A percentile compares a stretch with the other conserved stretches of the same genome.
Conservation (phyloP, 768 basidiomycete genomes). For the Dentipellis sp. region DNA sequence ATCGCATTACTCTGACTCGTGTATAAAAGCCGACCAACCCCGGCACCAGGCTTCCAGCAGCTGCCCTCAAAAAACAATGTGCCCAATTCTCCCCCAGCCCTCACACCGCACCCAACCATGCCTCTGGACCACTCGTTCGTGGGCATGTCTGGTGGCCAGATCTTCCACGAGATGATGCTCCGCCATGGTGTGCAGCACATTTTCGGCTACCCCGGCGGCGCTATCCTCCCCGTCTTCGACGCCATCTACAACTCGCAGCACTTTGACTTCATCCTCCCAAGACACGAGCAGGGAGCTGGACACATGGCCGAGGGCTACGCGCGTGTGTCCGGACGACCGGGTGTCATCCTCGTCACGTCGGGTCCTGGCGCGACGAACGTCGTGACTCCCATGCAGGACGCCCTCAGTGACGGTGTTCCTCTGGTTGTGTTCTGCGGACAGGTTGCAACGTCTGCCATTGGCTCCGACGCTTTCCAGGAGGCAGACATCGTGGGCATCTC, state of each 20-base stretch:
- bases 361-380: slow-evolving; percentile 98
- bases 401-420: slow-evolving; percentile 87
- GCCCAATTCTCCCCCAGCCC: slow-evolving; percentile 25
- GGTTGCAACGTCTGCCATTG: slow-evolving; percentile 98
- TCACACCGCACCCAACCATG: slow-evolving; percentile 31
- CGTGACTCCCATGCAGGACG: slow-evolving; percentile 97
- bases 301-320: slow-evolving; percentile 99
- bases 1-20: neutral
- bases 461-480: slow-evolving; percentile 99
- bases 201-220: slow-evolving; percentile 97
- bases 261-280: slow-evolving; percentile 91
- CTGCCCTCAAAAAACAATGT: slow-evolving; percentile 33
- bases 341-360: slow-evolving; percentile 95
- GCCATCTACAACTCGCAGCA: slow-evolving; percentile 95
- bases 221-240: slow-evolving; percentile 98
- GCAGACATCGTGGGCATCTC: slow-evolving; percentile 97
- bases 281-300: slow-evolving; percentile 97
- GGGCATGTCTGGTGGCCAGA: slow-evolving; percentile 91
- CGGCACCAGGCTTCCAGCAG: slow-evolving; percentile 47
- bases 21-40: slow-evolving; percentile 46
- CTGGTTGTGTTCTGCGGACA: slow-evolving; percentile 95
- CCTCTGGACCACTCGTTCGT: slow-evolving; percentile 79
- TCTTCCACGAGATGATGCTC: slow-evolving; percentile 99
- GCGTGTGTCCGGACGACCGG: slow-evolving; percentile 93
- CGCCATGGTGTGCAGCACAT: slow-evolving; percentile 93